Evolutionary conservation across 2,329 filamentous ascomycete genomes (phyloP), one percentile per base, ranked within the genome.

Genomic region (Alternaria triticina): DNA sequence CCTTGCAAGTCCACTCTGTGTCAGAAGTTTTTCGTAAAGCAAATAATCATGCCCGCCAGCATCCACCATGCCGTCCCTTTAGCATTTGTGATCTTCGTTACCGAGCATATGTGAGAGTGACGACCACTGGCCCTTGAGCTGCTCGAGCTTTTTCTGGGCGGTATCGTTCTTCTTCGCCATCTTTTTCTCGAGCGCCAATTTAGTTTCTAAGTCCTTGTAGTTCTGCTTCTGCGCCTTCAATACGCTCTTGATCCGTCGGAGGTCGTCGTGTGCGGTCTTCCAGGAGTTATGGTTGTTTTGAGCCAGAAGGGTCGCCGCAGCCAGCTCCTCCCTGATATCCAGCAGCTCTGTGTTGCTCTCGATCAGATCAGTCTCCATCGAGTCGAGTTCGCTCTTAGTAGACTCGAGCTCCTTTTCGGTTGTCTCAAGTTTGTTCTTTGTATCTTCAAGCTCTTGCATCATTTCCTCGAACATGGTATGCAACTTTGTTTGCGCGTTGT

Each of bases 41-140:
- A 2, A 13, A 33, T 33, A 3, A 7, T 0, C 13, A 3, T 33
- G 2, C 3, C 11, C 6, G 30, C 6, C 30, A 0, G 0, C 30
- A 7, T 7, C 3, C 13, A 15, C 7, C 6, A 36, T 4, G 30
- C 30, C 6, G 13, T 3, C 1, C 13, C 15, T 4, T 13, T 36
- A 36, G 30, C 1, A 6, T 4, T 4, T 8, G 30, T 3, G 0
- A 1, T 36, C 30, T 36, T 36, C 30, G 1, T 15, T 36, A 8
- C 30, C 6, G 30, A 36, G 30, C 2, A 36, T 36, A 4, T 36
- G 30, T 3, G 30, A 36, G 6, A 36, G 13, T 8, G 13, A 36
- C 13, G 30, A 36, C 30, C 30, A 36, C 3, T 36, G 30, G 6
- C 3, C 15, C 6, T 36, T 7, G 30, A 36, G 30, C 6, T 15